Evolutionary conservation across 179 eudicot genomes (phyloP).

Genomic region (Beta corolliflora): DNA sequence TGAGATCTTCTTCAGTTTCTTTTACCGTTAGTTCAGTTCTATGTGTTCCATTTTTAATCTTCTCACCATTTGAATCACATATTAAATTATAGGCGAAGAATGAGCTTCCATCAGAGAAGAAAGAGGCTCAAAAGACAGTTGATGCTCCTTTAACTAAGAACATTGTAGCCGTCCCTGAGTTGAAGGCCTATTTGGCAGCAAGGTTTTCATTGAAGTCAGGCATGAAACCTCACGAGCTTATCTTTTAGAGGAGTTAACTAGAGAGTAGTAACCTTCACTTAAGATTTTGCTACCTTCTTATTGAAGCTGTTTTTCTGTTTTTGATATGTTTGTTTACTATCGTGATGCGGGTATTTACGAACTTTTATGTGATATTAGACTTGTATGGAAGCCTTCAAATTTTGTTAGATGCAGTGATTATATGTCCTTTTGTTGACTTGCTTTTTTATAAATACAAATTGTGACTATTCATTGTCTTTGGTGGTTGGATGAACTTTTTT

Average conservation of each 20-base stretch:
- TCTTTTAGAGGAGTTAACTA: constrained; percentile 4
- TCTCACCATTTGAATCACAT: neutral
- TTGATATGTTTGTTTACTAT: neutral
- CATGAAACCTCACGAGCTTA: constrained; percentile 32
- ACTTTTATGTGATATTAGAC: neutral
- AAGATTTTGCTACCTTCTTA: neutral
- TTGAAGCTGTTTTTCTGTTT: neutral
- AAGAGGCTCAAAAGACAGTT: constrained; percentile 56
- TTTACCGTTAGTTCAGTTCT: neutral
- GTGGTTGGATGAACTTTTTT: neutral
- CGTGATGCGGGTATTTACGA: neutral
- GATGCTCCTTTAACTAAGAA: constrained; percentile 51
- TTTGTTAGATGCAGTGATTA: constrained; percentile 1
- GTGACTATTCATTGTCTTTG: neutral
- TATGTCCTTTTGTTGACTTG: neutral
- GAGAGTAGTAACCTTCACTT: neutral
- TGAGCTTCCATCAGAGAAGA: constrained; percentile 54
- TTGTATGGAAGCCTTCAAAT: neutral
- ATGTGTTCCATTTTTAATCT: neutral
- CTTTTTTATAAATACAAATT: neutral
- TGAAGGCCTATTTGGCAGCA: constrained; percentile 59
- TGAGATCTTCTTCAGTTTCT: constrained; percentile 16
- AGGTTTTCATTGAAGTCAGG: constrained; percentile 53
- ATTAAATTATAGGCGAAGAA: constrained; percentile 45
- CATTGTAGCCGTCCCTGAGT: constrained; percentile 44